phyloP scores from a whole-genome alignment of 345 rosid species.

The Iberis pinnata region DNA sequence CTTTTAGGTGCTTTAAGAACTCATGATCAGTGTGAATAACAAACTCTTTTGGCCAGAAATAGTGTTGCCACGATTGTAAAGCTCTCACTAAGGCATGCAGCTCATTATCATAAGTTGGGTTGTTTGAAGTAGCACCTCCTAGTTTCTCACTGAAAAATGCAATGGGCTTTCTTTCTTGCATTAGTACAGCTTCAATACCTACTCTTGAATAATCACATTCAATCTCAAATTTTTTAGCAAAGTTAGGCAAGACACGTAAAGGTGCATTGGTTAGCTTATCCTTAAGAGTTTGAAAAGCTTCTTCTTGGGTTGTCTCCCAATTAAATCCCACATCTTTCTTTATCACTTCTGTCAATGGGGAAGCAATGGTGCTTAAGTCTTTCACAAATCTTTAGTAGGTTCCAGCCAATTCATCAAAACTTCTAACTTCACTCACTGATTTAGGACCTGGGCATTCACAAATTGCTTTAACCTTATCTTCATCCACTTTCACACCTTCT shows the following conservation, averaged over 20 bases:
- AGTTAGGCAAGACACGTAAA: background rate
- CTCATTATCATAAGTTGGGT: background rate
- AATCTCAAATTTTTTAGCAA: background rate
- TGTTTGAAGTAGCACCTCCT: background rate
- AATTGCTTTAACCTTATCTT: background rate
- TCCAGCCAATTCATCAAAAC: background rate
- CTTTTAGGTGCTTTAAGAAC: background rate
- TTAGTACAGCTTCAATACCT: background rate
- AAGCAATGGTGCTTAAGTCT: background rate
- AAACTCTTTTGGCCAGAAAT: background rate
- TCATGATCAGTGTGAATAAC: background rate
- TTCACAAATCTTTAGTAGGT: background rate
- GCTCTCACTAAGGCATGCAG: background rate
- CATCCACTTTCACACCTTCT: background rate
- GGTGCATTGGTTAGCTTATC: background rate
- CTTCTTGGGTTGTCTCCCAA: background rate
- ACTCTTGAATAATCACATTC: background rate
- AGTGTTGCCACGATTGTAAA: background rate
- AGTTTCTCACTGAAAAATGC: background rate
- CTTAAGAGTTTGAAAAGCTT: background rate
- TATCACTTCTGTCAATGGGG: background rate
- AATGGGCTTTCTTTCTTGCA: background rate
- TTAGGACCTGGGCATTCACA: background rate
- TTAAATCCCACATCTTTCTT: background rate
- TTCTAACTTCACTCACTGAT: background rate